Conservation (phyloP, 176 grass and related monocot species). For the Carex scoparia region DNA sequence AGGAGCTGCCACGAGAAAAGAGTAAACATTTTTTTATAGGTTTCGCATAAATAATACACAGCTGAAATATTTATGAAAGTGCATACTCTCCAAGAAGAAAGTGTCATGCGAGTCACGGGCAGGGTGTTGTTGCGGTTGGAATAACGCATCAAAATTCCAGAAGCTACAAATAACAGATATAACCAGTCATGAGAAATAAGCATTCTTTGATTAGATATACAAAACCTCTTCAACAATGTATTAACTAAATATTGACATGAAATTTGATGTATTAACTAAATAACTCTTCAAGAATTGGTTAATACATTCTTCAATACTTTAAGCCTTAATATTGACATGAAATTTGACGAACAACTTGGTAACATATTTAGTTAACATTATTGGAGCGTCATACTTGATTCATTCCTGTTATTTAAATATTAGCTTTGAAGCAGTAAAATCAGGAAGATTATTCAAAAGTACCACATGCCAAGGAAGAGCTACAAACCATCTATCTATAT, state of each 20-base stretch:
- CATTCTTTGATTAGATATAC: not conserved
- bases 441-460: not conserved
- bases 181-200: not conserved
- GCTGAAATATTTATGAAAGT: not conserved
- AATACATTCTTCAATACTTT: not conserved
- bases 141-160: conserved; percentile 98
- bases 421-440: not conserved
- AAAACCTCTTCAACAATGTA: not conserved
- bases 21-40: not conserved
- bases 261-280: not conserved
- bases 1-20: conserved; percentile 46
- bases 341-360: not conserved
- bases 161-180: conserved; percentile 44
- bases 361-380: not conserved
- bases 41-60: conserved; percentile 4
- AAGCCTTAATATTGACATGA: not conserved
- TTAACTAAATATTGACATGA: not conserved
- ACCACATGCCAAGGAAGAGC: not conserved
- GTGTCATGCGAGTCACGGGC: conserved; percentile 98
- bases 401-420: not conserved
- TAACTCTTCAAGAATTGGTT: not conserved
- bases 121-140: conserved; percentile 97
- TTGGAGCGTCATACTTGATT: not conserved
- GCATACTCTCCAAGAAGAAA: conserved; percentile 73
- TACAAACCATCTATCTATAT: not conserved